Conservation (phyloP, 2,329 filamentous ascomycete genomes). For the Septoria petroselini region DNA sequence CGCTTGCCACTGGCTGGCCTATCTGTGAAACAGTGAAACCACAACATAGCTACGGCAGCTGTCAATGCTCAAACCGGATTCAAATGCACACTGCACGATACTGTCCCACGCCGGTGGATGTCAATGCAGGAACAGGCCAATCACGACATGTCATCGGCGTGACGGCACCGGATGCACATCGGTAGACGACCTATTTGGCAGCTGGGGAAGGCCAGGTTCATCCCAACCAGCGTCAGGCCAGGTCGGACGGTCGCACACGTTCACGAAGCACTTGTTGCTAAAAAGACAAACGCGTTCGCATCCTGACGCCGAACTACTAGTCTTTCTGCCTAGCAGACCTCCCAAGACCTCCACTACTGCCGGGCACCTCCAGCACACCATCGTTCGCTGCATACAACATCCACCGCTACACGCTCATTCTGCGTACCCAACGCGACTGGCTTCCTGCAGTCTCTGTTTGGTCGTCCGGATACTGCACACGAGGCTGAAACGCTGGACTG, state of each 20-base stretch:
- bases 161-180: slow-evolving; percentile 19
- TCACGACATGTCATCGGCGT: slow-evolving; percentile 11
- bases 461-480: slow-evolving; percentile 13
- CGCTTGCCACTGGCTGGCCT: slow-evolving; percentile 15
- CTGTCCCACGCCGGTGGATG: slow-evolving; percentile 7
- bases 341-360: no score
- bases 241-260: slow-evolving; percentile 11
- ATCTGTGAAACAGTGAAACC: slow-evolving; percentile 18
- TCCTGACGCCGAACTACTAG: not conserved
- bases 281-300: slow-evolving; percentile 17
- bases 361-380: slow-evolving; percentile 6
- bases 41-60: slow-evolving; percentile 18
- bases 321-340: slow-evolving; percentile 6
- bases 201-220: slow-evolving; percentile 12
- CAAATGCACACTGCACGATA: slow-evolving; percentile 19
- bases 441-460: slow-evolving; percentile 6
- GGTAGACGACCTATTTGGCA: slow-evolving; percentile 13
- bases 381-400: slow-evolving; percentile 12
- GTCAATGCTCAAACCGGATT: slow-evolving; percentile 17
- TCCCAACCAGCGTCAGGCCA: slow-evolving; percentile 19
- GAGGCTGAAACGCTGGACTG: slow-evolving; percentile 13
- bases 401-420: slow-evolving; percentile 8
- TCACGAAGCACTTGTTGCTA: slow-evolving; percentile 10
- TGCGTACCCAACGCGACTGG: slow-evolving; percentile 5
- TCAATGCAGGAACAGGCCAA: slow-evolving; percentile 19